Conservation (phyloP, 2,329 filamentous ascomycete genomes). For the Chaetomium strumarium region DNA sequence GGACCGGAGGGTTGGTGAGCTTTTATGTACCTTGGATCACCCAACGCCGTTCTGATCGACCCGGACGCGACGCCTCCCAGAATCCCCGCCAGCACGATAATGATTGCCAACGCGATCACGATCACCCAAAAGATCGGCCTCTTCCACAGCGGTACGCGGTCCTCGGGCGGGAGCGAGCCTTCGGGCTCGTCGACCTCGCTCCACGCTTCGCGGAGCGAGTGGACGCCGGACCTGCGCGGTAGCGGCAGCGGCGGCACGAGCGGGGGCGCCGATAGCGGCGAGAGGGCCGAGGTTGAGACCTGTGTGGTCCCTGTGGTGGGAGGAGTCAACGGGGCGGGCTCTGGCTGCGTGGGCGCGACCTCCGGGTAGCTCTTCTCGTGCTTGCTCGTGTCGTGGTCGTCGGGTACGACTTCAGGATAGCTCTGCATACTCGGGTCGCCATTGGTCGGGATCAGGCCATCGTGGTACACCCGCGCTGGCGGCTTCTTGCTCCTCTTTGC, state of each 20-base stretch:
- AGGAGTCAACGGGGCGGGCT: neutral
- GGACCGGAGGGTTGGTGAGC: too few relatives aligned
- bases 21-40: too few relatives aligned
- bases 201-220: slow-evolving; percentile 16
- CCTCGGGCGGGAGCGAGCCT: neutral
- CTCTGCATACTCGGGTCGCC: neutral
- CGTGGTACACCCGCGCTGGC: slow-evolving; percentile 11
- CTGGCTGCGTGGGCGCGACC: neutral
- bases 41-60: slow-evolving; percentile 8
- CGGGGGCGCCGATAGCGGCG: neutral
- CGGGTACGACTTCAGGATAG: slow-evolving; percentile 13
- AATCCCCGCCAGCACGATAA: slow-evolving; percentile 16
- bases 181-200: slow-evolving; percentile 8
- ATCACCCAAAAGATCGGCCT: slow-evolving; percentile 12
- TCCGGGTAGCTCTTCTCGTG: slow-evolving; percentile 16
- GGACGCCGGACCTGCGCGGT: slow-evolving; percentile 8
- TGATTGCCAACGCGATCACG: slow-evolving; percentile 5
- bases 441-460: slow-evolving; percentile 13
- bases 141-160: slow-evolving; percentile 4
- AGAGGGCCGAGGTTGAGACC: too few relatives aligned
- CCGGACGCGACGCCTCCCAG: slow-evolving; percentile 18
- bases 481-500: neutral
- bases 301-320: neutral
- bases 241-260: neutral
- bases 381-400: slow-evolving; percentile 5